These are phyloP conservation scores for Heimioporus sp. DNA, from an alignment of 768 basidiomycete genomes.

Conservation along the genomic window DNA sequence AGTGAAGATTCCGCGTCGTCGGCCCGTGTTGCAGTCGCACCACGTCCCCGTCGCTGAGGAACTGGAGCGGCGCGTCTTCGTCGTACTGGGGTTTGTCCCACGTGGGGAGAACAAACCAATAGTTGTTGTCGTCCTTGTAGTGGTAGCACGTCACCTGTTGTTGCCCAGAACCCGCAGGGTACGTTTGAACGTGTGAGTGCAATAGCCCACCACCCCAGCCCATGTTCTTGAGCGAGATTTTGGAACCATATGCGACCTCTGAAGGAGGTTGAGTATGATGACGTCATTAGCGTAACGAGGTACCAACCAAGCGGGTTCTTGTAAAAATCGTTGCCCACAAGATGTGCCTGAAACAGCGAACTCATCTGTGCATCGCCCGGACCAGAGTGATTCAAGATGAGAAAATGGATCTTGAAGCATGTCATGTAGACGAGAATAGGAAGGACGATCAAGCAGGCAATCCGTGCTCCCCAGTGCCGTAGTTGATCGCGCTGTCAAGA, in stretches of 20 bases:
- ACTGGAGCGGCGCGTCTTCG: constrained; percentile 63
- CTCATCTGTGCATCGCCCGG: constrained; percentile 99
- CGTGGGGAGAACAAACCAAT: constrained; percentile 76
- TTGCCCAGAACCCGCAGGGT: constrained; percentile 86
- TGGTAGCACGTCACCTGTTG: constrained; percentile 99
- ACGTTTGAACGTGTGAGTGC: constrained; percentile 96
- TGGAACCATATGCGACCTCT: constrained; percentile 91
- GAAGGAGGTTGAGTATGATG: constrained; percentile 3
- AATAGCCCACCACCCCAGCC: constrained; percentile 96
- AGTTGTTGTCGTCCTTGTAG: constrained; percentile 98
- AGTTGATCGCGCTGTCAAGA: constrained; percentile 72
- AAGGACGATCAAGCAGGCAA: constrained; percentile 81
- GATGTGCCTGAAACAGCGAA: constrained; percentile 95
- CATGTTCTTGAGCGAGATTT: constrained; percentile 92
- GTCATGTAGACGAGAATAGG: constrained; percentile 92
- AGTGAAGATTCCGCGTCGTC: constrained; percentile 90
- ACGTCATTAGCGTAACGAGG: neutral
- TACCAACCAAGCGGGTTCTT: constrained; percentile 78
- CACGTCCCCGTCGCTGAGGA: constrained; percentile 70
- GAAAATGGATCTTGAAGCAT: constrained; percentile 95
- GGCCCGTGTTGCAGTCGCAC: constrained; percentile 80
- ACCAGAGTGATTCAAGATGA: constrained; percentile 90
- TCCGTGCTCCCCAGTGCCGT: constrained; percentile 87
- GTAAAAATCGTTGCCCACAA: constrained; percentile 92
- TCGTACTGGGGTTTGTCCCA: constrained; percentile 77